Evolutionary conservation across 495 filamentous ascomycete species (phyloP).

Genomic region (Neurospora sp.): DNA sequence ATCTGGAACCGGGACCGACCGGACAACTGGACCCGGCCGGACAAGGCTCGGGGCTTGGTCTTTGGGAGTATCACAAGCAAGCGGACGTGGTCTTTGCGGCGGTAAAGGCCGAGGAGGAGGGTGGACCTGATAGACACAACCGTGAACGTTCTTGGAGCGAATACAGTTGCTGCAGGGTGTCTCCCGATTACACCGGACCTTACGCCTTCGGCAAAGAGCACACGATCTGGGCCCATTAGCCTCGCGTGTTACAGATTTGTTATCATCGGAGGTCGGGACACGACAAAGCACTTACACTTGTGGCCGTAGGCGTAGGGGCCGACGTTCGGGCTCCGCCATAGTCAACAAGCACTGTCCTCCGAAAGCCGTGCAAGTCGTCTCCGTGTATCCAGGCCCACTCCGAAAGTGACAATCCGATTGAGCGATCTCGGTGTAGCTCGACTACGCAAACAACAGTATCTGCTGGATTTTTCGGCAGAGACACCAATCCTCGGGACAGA

Average conservation of each 20-base stretch:
- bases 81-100: constrained; percentile 1
- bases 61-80: constrained; percentile 2
- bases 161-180: constrained; percentile 37
- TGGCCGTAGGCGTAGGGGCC: not conserved
- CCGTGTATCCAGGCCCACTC: not conserved
- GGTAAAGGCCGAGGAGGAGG: not conserved
- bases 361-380: not conserved
- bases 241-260: not conserved
- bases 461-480: not conserved
- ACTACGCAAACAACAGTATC: not conserved
- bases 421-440: not conserved
- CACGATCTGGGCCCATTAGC: constrained; percentile 13
- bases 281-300: not conserved
- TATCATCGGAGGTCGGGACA: not conserved
- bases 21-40: not conserved
- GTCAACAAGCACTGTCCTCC: not conserved
- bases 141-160: constrained; percentile 26
- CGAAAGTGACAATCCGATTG: not conserved
- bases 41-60: not conserved
- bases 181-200: constrained; percentile 27
- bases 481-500: not conserved
- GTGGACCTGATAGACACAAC: constrained; percentile 29
- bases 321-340: not conserved
- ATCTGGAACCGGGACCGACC: not conserved
- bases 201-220: constrained; percentile 23